Percentiles rank a stretch among this genome's conserved stretches.
These are phyloP conservation scores for Nectriaceae sp. DNA, from an alignment of 2,329 filamentous ascomycete genomes.

Conservation along the genomic window DNA sequence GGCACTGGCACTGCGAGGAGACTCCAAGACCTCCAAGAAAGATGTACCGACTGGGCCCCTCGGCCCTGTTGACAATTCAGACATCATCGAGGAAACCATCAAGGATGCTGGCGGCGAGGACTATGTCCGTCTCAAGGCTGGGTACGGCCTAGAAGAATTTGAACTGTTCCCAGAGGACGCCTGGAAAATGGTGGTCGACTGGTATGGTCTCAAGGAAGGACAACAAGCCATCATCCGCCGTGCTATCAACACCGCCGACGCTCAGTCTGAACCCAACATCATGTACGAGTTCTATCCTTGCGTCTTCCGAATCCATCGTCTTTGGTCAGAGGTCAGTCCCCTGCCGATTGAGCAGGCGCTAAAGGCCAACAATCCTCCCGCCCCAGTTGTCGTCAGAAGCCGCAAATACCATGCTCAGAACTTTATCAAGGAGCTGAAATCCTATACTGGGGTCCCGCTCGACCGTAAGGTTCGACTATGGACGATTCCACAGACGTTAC, in stretches of 20 bases:
- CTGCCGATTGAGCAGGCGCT: slow-evolving; percentile 58
- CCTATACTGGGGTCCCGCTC: slow-evolving; percentile 64
- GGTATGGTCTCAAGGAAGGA: slow-evolving; percentile 76
- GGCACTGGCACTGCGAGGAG: slow-evolving; percentile 66
- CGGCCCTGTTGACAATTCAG: slow-evolving; percentile 84
- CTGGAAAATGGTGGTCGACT: slow-evolving; percentile 78
- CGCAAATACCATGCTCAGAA: slow-evolving; percentile 67
- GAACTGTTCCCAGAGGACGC: slow-evolving; percentile 76
- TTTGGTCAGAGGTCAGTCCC: slow-evolving; percentile 64
- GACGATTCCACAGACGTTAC: slow-evolving; percentile 55
- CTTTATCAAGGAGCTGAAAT: slow-evolving; percentile 78
- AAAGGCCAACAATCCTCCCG: slow-evolving; percentile 61
- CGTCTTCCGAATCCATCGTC: slow-evolving; percentile 80
- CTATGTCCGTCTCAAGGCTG: slow-evolving; percentile 75
- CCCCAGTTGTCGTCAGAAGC: slow-evolving; percentile 70
- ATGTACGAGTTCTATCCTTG: slow-evolving; percentile 84
- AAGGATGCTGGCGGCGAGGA: slow-evolving; percentile 49
- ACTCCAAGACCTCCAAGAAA: slow-evolving; percentile 56
- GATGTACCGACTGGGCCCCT: slow-evolving; percentile 64
- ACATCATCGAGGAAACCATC: slow-evolving; percentile 69
- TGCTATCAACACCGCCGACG: slow-evolving; percentile 74
- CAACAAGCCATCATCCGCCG: slow-evolving; percentile 73
- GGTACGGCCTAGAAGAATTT: slow-evolving; percentile 69
- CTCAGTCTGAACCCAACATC: slow-evolving; percentile 61
- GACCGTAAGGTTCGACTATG: slow-evolving; percentile 77